These are phyloP conservation scores for Voacanga thouarsii DNA, from an alignment of 257 asterid species.

Conservation along the genomic window DNA sequence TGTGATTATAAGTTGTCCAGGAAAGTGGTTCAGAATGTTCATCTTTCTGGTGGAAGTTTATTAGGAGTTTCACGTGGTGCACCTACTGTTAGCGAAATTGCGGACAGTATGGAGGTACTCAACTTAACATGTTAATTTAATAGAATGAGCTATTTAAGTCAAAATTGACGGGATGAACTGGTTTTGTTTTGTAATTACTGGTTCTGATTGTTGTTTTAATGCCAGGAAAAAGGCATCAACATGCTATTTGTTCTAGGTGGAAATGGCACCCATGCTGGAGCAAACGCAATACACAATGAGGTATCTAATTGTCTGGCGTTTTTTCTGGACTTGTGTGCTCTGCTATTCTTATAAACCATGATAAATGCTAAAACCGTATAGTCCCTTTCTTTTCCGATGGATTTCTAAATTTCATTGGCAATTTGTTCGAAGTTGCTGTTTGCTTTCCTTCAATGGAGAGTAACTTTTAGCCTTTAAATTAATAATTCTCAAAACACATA, in stretches of 20 bases:
- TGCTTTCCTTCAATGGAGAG: not conserved
- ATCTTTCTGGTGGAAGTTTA: slow-evolving; percentile 97
- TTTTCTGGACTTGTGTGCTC: slow-evolving; percentile 8
- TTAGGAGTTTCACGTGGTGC: slow-evolving; percentile 99
- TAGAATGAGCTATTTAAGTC: slow-evolving; percentile 11
- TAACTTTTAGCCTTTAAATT: not conserved
- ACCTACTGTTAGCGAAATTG: slow-evolving; percentile 75
- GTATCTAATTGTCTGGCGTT: slow-evolving; percentile 32
- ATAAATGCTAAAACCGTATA: not conserved
- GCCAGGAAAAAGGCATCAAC: slow-evolving; percentile 86
- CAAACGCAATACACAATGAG: slow-evolving; percentile 94
- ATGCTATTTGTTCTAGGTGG: slow-evolving; percentile 98
- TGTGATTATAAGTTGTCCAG: slow-evolving; percentile 60
- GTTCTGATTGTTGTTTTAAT: slow-evolving; percentile 22
- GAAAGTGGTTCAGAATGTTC: slow-evolving; percentile 87
- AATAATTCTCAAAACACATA: not conserved
- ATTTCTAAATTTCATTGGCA: not conserved
- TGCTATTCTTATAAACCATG: not conserved
- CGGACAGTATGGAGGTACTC: slow-evolving; percentile 79
- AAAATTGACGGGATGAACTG: not conserved
- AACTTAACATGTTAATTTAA: slow-evolving; percentile 9
- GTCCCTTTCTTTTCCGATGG: not conserved
- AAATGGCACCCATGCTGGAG: slow-evolving; percentile 99
- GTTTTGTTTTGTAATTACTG: slow-evolving; percentile 16
- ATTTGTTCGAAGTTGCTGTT: not conserved